Evolutionary conservation across 371 early-diverging fungal genomes (phyloP).

Genomic region (Mucor piriformis): DNA sequence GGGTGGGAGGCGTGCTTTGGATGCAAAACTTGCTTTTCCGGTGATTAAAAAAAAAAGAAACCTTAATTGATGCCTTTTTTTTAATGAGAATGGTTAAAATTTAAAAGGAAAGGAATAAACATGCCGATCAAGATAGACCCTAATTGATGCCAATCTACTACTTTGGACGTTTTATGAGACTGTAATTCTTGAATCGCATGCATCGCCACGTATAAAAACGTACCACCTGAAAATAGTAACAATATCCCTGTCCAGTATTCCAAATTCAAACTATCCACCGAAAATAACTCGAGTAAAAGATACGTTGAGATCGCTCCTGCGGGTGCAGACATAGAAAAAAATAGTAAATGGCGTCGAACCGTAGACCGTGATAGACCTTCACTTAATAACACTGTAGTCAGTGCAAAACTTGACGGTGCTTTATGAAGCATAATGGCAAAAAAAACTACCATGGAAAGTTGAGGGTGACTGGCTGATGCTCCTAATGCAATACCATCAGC

Average conservation of each 20-base stretch:
- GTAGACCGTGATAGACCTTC: constrained; percentile 67
- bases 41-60: no score
- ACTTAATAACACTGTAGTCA: constrained; percentile 80
- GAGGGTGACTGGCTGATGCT: constrained; percentile 67
- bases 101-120: constrained; percentile 22
- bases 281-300: constrained; percentile 43
- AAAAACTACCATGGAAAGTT: constrained; percentile 86
- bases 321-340: constrained; percentile 89
- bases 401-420: constrained; percentile 92
- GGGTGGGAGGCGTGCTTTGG: not conserved
- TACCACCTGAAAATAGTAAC: constrained; percentile 85
- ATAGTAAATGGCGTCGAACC: constrained; percentile 75
- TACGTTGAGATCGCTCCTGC: constrained; percentile 81
- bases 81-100: constrained; percentile 31
- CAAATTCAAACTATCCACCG: constrained; percentile 35
- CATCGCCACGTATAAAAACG: constrained; percentile 93
- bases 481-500: constrained; percentile 96
- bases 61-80: no score
- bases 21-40: no score
- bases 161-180: not conserved
- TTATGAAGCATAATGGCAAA: constrained; percentile 97
- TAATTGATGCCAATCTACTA: constrained; percentile 2
- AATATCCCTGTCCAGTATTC: constrained; percentile 84
- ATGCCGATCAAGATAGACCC: constrained; percentile 22
- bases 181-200: constrained; percentile 45